Evolutionary conservation across 2,329 filamentous ascomycete genomes (phyloP).

Genomic region (Stemphylium vesicarium): DNA sequence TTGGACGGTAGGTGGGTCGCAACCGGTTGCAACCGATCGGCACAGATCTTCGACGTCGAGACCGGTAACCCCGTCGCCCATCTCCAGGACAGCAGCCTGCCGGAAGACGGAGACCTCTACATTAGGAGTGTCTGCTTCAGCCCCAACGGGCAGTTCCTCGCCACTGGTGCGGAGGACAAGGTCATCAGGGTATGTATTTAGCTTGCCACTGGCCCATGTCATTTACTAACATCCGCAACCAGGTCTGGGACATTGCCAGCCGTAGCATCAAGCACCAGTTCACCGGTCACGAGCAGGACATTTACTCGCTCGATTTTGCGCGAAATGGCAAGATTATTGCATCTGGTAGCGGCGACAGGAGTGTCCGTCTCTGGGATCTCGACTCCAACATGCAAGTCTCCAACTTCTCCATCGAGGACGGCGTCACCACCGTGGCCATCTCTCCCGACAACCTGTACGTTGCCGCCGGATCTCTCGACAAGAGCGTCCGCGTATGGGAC

Average conservation of each 20-base stretch:
- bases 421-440: constrained; percentile 96
- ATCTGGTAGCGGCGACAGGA: constrained; percentile 92
- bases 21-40: constrained; percentile 96
- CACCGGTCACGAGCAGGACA: constrained; percentile 97
- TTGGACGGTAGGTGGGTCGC: constrained; percentile 94
- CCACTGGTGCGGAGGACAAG: constrained; percentile 97
- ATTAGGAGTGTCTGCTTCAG: constrained; percentile 99
- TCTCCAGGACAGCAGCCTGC: constrained; percentile 85
- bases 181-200: constrained; percentile 79
- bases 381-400: constrained; percentile 81
- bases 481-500: constrained; percentile 98
- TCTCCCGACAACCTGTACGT: constrained; percentile 94
- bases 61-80: constrained; percentile 87
- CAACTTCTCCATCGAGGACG: constrained; percentile 91
- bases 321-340: constrained; percentile 93
- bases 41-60: constrained; percentile 96
- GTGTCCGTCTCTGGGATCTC: constrained; percentile 95
- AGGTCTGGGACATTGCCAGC: constrained; percentile 93
- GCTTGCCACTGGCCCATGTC: neutral
- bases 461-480: constrained; percentile 92
- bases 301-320: constrained; percentile 95
- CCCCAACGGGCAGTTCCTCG: constrained; percentile 90
- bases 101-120: constrained; percentile 90
- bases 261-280: constrained; percentile 91
- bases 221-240: constrained; percentile 8